phyloP scores from a whole-genome alignment of 1,284 basidiomycete species.

The Ceratobasidium sp. region DNA sequence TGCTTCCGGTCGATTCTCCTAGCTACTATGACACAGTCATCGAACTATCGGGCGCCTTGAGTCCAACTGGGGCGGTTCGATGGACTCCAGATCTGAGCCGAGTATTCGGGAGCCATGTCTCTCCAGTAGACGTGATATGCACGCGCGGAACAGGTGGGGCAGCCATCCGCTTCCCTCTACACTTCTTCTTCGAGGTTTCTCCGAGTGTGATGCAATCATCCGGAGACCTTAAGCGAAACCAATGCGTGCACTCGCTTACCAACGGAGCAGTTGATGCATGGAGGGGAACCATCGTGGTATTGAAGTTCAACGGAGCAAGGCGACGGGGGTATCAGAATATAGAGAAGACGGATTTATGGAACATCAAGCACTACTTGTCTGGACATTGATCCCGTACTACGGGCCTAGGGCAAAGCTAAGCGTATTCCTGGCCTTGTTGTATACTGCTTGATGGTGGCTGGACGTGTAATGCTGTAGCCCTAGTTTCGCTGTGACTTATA shows the following conservation, averaged over 20 bases:
- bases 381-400: neutral
- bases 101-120: neutral
- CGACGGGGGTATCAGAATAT: conserved; percentile 22
- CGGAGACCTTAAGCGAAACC: neutral
- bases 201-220: neutral
- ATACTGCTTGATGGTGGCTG: no score
- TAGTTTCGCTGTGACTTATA: no score
- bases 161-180: conserved; percentile 12
- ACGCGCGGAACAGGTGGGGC: neutral
- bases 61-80: conserved; percentile 10
- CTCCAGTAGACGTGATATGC: neutral
- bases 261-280: neutral
- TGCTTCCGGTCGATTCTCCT: conserved; percentile 3
- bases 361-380: neutral
- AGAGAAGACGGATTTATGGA: conserved; percentile 11
- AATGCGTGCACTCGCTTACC: neutral
- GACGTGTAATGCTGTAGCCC: no score
- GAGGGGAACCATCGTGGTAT: conserved; percentile 9
- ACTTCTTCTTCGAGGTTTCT: conserved; percentile 20
- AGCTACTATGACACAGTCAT: neutral
- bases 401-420: neutral
- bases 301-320: conserved; percentile 25
- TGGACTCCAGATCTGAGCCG: conserved; percentile 1
- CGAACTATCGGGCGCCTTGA: neutral
- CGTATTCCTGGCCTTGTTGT: neutral